Percentiles rank a stretch among this genome's conserved stretches.
phyloP scores from a whole-genome alignment of 805 yeast genomes.

The Spathaspora girioi region DNA sequence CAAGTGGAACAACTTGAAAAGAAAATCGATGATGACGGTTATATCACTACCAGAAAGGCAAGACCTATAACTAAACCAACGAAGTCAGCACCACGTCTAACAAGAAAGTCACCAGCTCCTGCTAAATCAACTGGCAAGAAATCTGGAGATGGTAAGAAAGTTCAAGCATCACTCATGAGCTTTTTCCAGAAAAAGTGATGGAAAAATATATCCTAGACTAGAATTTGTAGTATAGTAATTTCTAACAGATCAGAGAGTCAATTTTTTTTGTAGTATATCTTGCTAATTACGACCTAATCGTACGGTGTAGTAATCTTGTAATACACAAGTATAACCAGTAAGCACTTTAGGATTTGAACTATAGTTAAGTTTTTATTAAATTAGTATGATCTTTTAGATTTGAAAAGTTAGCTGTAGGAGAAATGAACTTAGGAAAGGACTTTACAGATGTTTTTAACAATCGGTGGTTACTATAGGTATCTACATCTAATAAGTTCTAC shows the following conservation, averaged over 20 bases:
- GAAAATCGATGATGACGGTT: conserved; percentile 50
- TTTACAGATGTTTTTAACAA: too few species aligned
- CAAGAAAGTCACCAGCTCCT: conserved; percentile 2
- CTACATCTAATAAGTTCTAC: too few species aligned
- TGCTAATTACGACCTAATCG: too few species aligned
- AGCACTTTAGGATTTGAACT: too few species aligned
- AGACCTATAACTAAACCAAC: conserved; percentile 6
- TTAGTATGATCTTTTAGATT: too few species aligned
- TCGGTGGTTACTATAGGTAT: too few species aligned
- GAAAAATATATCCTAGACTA: not conserved
- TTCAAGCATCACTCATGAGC: conserved; percentile 42
- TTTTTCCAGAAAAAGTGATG: conserved; percentile 41
- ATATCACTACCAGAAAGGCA: conserved; percentile 30
- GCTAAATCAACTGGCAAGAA: conserved; percentile 14
- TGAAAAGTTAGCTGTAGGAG: too few species aligned
- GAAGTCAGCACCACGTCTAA: not conserved
- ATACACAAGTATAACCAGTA: too few species aligned
- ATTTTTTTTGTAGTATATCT: too few species aligned
- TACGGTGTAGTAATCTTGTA: too few species aligned
- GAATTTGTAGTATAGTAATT: not conserved
- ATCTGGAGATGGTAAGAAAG: conserved; percentile 13
- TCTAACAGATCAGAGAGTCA: not conserved
- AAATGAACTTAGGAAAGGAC: too few species aligned
- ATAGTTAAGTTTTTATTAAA: too few species aligned
- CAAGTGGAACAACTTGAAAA: conserved; percentile 10